Conservation (phyloP, 75 land plant species). For the Larix kaempferi region DNA sequence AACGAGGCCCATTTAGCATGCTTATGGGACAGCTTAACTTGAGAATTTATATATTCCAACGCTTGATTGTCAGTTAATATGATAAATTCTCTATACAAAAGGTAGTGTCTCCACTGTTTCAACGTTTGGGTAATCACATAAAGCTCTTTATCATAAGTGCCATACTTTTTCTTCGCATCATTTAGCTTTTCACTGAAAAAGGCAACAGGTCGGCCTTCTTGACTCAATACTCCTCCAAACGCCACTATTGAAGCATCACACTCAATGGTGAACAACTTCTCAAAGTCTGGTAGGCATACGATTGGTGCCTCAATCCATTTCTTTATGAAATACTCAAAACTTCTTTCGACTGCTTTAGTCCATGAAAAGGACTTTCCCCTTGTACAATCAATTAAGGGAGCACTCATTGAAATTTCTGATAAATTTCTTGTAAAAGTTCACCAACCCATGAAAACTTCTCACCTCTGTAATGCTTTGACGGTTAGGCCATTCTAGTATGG, state of each 20-base stretch:
- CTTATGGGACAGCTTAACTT: too few relatives aligned
- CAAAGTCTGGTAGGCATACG: slow-evolving; percentile 8
- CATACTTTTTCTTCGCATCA: background rate
- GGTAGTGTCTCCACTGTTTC: slow-evolving; percentile 16
- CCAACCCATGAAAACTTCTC: too few relatives aligned
- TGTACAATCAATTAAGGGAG: slow-evolving; percentile 14
- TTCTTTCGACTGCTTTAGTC: background rate
- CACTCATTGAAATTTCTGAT: background rate
- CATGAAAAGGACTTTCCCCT: slow-evolving; percentile 6
- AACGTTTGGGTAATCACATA: slow-evolving; percentile 14
- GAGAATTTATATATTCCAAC: too few relatives aligned
- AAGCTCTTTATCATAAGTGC: slow-evolving; percentile 20
- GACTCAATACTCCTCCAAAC: slow-evolving; percentile 23
- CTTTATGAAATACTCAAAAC: background rate
- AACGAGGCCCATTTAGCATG: too few relatives aligned
- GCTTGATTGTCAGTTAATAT: slow-evolving; percentile 3
- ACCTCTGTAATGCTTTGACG: background rate
- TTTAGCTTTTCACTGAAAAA: slow-evolving; percentile 15
- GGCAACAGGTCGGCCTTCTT: slow-evolving; percentile 13
- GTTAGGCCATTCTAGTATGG: background rate
- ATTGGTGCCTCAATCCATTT: slow-evolving; percentile 5
- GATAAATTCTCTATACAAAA: slow-evolving; percentile 7
- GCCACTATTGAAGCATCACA: slow-evolving; percentile 23
- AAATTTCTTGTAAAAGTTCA: too few relatives aligned
- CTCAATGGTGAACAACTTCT: slow-evolving; percentile 12